These are phyloP conservation scores for Colletotrichum destructivum DNA, from an alignment of 2,329 filamentous ascomycete species.

Conservation along the genomic window DNA sequence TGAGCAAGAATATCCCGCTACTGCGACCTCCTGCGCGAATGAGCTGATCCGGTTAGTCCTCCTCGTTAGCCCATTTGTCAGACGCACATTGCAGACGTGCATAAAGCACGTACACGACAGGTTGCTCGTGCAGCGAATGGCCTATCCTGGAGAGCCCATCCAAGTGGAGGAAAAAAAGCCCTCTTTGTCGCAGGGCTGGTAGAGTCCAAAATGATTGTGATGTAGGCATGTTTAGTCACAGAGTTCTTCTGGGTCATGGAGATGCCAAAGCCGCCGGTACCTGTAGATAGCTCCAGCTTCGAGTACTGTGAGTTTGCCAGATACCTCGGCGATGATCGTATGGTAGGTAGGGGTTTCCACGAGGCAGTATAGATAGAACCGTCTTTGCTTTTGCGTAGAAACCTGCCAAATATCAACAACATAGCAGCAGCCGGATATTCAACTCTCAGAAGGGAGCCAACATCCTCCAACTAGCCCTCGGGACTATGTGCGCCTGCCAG, in stretches of 20 bases:
- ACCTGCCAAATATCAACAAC: background rate
- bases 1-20: constrained; percentile 7
- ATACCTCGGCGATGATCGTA: background rate
- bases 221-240: background rate
- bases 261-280: background rate
- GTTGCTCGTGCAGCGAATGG: constrained; percentile 26
- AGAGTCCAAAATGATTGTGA: background rate
- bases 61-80: constrained; percentile 17
- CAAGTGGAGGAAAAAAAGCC: constrained; percentile 13
- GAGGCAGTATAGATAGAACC: too few relatives aligned
- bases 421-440: background rate
- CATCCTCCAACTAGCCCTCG: background rate
- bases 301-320: background rate
- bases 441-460: background rate
- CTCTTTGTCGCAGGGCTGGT: constrained; percentile 19
- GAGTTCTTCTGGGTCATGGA: background rate
- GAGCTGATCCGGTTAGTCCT: constrained; percentile 22
- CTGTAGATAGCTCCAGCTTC: background rate
- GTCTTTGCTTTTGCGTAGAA: too few relatives aligned
- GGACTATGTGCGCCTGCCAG: background rate
- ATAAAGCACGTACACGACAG: constrained; percentile 16
- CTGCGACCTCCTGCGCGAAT: constrained; percentile 31
- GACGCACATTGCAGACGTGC: constrained; percentile 20
- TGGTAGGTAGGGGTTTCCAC: background rate
- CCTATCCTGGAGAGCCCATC: constrained; percentile 2